Conservation (phyloP, 2,329 filamentous ascomycete species). For the Taxawa tesnikishii region DNA sequence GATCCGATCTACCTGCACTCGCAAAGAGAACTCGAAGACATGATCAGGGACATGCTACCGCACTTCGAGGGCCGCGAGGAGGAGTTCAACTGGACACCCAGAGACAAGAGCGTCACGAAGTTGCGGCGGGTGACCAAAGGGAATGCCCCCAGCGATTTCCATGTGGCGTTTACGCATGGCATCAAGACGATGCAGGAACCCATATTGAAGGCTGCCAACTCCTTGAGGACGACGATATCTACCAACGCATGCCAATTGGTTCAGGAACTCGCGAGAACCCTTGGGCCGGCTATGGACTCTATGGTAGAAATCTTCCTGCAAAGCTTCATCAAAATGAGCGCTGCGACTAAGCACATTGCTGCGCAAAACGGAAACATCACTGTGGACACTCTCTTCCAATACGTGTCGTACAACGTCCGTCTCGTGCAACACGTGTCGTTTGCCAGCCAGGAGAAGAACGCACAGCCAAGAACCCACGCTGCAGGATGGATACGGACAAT, state of each 20-base stretch:
- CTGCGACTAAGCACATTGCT: slow-evolving; percentile 82
- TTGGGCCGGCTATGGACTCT: slow-evolving; percentile 68
- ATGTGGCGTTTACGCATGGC: slow-evolving; percentile 54
- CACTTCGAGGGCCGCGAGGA: slow-evolving; percentile 81
- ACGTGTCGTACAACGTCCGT: slow-evolving; percentile 66
- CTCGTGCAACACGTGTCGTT: slow-evolving; percentile 75
- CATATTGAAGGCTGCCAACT: slow-evolving; percentile 73
- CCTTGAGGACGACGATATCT: slow-evolving; percentile 78
- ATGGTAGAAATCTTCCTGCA: slow-evolving; percentile 88
- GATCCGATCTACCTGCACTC: slow-evolving; percentile 79
- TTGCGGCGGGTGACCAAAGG: slow-evolving; percentile 69
- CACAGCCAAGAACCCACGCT: slow-evolving; percentile 68
- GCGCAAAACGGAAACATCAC: slow-evolving; percentile 72
- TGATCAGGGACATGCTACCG: slow-evolving; percentile 66
- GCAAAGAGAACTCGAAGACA: slow-evolving; percentile 75
- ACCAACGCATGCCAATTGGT: slow-evolving; percentile 75
- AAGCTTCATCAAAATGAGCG: slow-evolving; percentile 77
- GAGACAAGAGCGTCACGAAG: slow-evolving; percentile 69
- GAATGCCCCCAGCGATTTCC: slow-evolving; percentile 69
- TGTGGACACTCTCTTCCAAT: slow-evolving; percentile 68
- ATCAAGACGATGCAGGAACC: slow-evolving; percentile 71
- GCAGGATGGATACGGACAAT: slow-evolving; percentile 76
- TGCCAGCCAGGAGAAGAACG: slow-evolving; percentile 87
- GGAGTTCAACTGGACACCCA: slow-evolving; percentile 80
- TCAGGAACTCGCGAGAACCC: slow-evolving; percentile 68